Percentiles rank a stretch among this genome's conserved stretches.
These are phyloP conservation scores for Saccharomycopsis phalli DNA, from an alignment of 1,139 yeast genomes.

Conservation along the genomic window DNA sequence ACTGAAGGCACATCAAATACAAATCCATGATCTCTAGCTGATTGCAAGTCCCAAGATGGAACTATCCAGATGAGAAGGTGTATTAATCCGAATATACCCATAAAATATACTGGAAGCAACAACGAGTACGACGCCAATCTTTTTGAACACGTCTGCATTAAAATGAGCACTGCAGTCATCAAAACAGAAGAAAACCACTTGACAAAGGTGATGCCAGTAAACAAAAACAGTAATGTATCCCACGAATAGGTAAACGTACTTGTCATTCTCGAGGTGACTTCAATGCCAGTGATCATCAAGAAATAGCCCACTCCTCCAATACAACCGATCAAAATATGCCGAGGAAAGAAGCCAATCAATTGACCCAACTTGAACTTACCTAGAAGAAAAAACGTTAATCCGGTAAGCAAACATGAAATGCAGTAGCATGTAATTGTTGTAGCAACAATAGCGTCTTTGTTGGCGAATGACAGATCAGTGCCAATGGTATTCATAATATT, in stretches of 20 bases:
- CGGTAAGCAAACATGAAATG: constrained; percentile 75
- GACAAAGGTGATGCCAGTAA: constrained; percentile 35
- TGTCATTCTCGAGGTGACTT: constrained; percentile 72
- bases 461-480: constrained; percentile 22
- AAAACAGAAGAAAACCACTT: constrained; percentile 70
- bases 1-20: constrained; percentile 39
- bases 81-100: constrained; percentile 56
- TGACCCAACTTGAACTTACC: constrained; percentile 79
- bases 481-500: constrained; percentile 54
- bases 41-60: constrained; percentile 54
- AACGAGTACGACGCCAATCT: constrained; percentile 42
- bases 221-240: constrained; percentile 43
- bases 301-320: constrained; percentile 98
- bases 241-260: constrained; percentile 62
- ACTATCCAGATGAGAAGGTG: constrained; percentile 57
- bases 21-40: constrained; percentile 74
- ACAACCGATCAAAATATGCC: constrained; percentile 93
- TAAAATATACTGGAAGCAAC: constrained; percentile 74
- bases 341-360: constrained; percentile 88
- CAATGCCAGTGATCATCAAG: constrained; percentile 80
- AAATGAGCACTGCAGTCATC: constrained; percentile 50
- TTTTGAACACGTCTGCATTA: constrained; percentile 55
- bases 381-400: constrained; percentile 62
- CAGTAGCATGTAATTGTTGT: constrained; percentile 87
- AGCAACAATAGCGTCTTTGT: constrained; percentile 59